These are phyloP conservation scores for Purpureocillium lavendulum DNA, from an alignment of 2,329 filamentous ascomycete genomes.

Conservation along the genomic window DNA sequence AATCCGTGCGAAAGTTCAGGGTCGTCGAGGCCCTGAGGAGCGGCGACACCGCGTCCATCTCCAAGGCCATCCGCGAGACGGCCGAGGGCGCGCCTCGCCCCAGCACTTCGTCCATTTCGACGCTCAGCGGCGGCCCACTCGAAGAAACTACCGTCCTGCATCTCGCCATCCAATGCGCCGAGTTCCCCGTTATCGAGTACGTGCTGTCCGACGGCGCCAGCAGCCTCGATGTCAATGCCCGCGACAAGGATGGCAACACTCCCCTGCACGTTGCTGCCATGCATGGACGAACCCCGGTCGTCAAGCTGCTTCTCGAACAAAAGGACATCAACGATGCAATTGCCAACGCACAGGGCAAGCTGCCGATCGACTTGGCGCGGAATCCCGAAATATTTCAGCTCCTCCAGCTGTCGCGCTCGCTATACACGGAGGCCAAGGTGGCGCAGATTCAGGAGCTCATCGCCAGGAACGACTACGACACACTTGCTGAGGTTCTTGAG, in stretches of 20 bases:
- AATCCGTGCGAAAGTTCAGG: conserved; percentile 89
- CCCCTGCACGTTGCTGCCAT: conserved; percentile 80
- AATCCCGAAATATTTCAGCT: conserved; percentile 95
- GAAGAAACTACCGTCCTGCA: conserved; percentile 89
- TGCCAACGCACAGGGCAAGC: conserved; percentile 74
- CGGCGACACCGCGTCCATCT: conserved; percentile 85
- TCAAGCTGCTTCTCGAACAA: conserved; percentile 76
- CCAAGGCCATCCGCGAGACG: conserved; percentile 70
- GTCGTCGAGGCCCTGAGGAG: conserved; percentile 87
- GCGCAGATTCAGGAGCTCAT: conserved; percentile 78
- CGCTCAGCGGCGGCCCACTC: conserved; percentile 35
- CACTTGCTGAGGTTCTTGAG: conserved; percentile 70
- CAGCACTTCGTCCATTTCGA: conserved; percentile 47
- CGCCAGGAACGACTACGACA: conserved; percentile 62
- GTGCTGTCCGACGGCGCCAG: conserved; percentile 69
- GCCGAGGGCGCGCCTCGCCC: conserved; percentile 41
- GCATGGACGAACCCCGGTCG: conserved; percentile 71
- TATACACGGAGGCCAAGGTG: conserved; percentile 83
- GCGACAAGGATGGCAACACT: conserved; percentile 91
- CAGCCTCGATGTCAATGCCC: conserved; percentile 74
- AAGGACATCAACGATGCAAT: conserved; percentile 81
- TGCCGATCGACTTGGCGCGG: conserved; percentile 79
- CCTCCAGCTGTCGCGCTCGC: conserved; percentile 78
- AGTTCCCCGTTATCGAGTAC: conserved; percentile 86
- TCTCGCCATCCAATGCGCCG: conserved; percentile 90